A percentile compares a stretch with the other conserved stretches of the same genome.
These are phyloP conservation scores for Uncinocarpus reesii DNA, from an alignment of 2,329 filamentous ascomycete species.

Conservation along the genomic window DNA sequence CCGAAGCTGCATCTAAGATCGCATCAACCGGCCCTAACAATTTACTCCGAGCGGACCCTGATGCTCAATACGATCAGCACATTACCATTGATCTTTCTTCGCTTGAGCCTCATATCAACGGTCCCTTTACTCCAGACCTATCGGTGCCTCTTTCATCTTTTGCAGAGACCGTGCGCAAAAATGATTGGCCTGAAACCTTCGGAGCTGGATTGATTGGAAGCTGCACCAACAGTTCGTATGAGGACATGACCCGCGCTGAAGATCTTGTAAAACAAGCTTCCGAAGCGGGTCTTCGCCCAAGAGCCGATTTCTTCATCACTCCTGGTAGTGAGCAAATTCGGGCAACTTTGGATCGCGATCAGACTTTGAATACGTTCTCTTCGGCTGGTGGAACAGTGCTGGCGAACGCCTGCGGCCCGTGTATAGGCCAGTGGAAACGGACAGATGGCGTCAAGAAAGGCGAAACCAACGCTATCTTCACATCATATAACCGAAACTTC, in stretches of 20 bases:
- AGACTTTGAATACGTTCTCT: constrained; percentile 75
- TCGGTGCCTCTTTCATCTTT: constrained; percentile 88
- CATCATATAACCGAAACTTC: constrained; percentile 98
- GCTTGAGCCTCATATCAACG: constrained; percentile 93
- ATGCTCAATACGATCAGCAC: constrained; percentile 78
- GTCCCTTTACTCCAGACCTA: constrained; percentile 90
- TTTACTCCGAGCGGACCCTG: constrained; percentile 65
- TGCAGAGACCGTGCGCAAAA: constrained; percentile 68
- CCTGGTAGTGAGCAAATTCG: constrained; percentile 95
- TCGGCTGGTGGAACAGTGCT: constrained; percentile 79
- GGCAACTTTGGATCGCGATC: constrained; percentile 81
- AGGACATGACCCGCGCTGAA: constrained; percentile 95
- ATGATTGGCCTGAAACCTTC: constrained; percentile 83
- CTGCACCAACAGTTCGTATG: constrained; percentile 97
- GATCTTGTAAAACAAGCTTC: constrained; percentile 84
- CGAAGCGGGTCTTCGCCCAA: constrained; percentile 79
- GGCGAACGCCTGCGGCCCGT: constrained; percentile 89
- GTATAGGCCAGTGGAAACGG: constrained; percentile 90
- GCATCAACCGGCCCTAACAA: constrained; percentile 50
- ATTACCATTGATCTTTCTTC: constrained; percentile 83
- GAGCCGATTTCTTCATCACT: constrained; percentile 87
- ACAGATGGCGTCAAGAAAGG: constrained; percentile 78
- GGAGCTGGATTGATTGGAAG: constrained; percentile 92
- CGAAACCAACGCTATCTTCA: constrained; percentile 84
- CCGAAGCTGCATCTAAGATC: constrained; percentile 54